These are phyloP conservation scores for Daldinia childiae DNA, from an alignment of 495 filamentous ascomycete genomes.

Conservation along the genomic window DNA sequence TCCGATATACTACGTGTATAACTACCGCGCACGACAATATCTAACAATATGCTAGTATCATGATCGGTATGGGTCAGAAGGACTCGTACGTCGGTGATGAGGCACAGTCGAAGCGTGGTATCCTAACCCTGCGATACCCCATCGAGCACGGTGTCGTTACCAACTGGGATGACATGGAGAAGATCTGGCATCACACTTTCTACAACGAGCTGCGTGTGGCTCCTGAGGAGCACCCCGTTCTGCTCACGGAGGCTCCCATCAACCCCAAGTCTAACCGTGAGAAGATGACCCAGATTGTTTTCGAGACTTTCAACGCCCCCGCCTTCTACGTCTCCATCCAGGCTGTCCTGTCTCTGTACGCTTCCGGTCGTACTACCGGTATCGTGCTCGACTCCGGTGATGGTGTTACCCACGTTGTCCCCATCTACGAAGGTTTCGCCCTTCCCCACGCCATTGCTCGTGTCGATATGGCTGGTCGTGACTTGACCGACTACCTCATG, in stretches of 20 bases:
- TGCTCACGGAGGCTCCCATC: conserved; percentile 98
- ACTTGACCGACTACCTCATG: conserved; percentile 99
- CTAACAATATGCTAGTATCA: conserved; percentile 78
- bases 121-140: conserved; percentile 98
- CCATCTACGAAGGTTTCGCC: conserved; percentile 99
- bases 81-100: conserved; percentile 99
- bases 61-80: conserved; percentile 99
- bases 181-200: conserved; percentile 99
- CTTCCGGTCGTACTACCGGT: conserved; percentile 99
- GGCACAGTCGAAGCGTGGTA: conserved; percentile 99
- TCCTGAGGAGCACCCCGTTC: conserved; percentile 99
- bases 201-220: conserved; percentile 99
- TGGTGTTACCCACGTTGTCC: conserved; percentile 99
- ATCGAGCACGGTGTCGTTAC: conserved; percentile 99
- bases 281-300: conserved; percentile 99
- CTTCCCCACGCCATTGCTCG: conserved; percentile 99
- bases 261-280: conserved; percentile 99
- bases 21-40: conserved; percentile 22
- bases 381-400: conserved; percentile 99
- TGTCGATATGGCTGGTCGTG: conserved; percentile 99
- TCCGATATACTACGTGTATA: conserved; percentile 17
- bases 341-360: conserved; percentile 98
- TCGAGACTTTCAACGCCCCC: conserved; percentile 99
- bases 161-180: conserved; percentile 99
- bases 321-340: conserved; percentile 99